These are phyloP conservation scores for Ustilago xerochloae DNA, from an alignment of 1,284 basidiomycete species.

Conservation along the genomic window DNA sequence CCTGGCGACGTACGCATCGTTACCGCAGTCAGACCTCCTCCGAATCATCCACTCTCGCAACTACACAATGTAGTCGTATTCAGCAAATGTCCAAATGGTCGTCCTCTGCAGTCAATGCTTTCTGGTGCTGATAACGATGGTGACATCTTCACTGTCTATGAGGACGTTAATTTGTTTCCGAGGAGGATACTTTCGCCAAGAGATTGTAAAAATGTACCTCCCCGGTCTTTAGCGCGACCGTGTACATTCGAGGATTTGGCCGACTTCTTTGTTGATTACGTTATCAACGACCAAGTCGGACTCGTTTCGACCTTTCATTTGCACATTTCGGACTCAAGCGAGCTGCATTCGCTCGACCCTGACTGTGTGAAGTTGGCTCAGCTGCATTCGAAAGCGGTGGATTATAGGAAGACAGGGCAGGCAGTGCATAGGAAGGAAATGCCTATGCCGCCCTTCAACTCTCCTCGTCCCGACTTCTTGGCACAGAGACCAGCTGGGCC, in stretches of 20 bases:
- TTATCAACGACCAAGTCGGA: slow-evolving; percentile 74
- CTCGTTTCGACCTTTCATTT: slow-evolving; percentile 74
- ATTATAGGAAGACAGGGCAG: slow-evolving; percentile 53
- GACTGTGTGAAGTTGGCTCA: slow-evolving; percentile 76
- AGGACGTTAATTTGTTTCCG: slow-evolving; percentile 71
- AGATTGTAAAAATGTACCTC: slow-evolving; percentile 72
- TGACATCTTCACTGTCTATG: slow-evolving; percentile 70
- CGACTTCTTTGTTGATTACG: slow-evolving; percentile 77
- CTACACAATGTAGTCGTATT: slow-evolving; percentile 50
- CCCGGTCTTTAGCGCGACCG: slow-evolving; percentile 72
- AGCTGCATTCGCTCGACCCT: slow-evolving; percentile 73
- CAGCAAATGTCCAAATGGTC: slow-evolving; percentile 12
- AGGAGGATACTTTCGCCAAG: slow-evolving; percentile 71
- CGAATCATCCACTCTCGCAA: slow-evolving; percentile 29
- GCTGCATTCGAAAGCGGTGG: slow-evolving; percentile 76
- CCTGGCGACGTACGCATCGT: slow-evolving; percentile 49
- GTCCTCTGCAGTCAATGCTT: slow-evolving; percentile 46
- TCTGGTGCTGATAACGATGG: slow-evolving; percentile 50
- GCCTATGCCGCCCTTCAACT: slow-evolving; percentile 18
- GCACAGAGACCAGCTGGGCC: slow-evolving; percentile 20
- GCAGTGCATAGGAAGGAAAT: slow-evolving; percentile 33
- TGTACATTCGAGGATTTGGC: slow-evolving; percentile 76
- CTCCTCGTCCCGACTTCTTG: slow-evolving; percentile 20
- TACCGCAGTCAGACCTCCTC: slow-evolving; percentile 34
- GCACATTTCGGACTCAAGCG: slow-evolving; percentile 77